phyloP scores from a whole-genome alignment of 1,284 basidiomycete genomes.

The Microstroma glucosiphilum region DNA sequence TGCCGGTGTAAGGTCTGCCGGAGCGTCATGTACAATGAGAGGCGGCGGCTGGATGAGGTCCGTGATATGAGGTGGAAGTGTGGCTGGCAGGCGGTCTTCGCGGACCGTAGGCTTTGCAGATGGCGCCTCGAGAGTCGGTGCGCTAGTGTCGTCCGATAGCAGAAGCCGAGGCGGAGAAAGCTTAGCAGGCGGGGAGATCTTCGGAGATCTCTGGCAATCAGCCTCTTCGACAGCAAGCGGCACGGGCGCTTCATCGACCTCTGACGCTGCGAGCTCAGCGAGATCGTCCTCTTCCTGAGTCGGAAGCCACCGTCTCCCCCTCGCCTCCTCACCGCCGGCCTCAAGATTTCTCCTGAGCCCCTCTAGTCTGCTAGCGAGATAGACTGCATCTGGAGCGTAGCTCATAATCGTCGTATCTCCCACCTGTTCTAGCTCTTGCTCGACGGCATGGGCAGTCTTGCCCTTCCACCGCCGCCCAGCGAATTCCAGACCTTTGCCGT shows the following conservation, averaged over 20 bases:
- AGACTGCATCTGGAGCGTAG: slow-evolving; percentile 39
- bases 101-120: slow-evolving; percentile 16
- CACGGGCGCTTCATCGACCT: not conserved
- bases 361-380: slow-evolving; percentile 39
- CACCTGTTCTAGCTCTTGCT: slow-evolving; percentile 39
- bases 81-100: slow-evolving; percentile 6
- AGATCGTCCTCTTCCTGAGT: not conserved
- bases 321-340: slow-evolving; percentile 20
- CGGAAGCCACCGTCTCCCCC: not conserved
- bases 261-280: not conserved
- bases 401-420: slow-evolving; percentile 38
- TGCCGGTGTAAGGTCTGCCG: slow-evolving; percentile 3
- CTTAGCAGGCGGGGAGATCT: not conserved
- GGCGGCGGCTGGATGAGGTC: not conserved
- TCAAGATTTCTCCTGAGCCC: slow-evolving; percentile 39
- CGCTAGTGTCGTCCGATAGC: not conserved
- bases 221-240: not conserved
- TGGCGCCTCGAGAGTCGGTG: no score
- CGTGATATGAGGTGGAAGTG: slow-evolving; percentile 2
- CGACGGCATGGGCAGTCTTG: slow-evolving; percentile 44
- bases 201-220: not conserved
- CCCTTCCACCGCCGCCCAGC: slow-evolving; percentile 37
- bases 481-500: slow-evolving; percentile 25
- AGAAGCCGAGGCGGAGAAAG: not conserved
- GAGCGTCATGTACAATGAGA: not conserved